Evolutionary conservation across 2,329 filamentous ascomycete species (phyloP).

Genomic region (Colletotrichum limetticola): DNA sequence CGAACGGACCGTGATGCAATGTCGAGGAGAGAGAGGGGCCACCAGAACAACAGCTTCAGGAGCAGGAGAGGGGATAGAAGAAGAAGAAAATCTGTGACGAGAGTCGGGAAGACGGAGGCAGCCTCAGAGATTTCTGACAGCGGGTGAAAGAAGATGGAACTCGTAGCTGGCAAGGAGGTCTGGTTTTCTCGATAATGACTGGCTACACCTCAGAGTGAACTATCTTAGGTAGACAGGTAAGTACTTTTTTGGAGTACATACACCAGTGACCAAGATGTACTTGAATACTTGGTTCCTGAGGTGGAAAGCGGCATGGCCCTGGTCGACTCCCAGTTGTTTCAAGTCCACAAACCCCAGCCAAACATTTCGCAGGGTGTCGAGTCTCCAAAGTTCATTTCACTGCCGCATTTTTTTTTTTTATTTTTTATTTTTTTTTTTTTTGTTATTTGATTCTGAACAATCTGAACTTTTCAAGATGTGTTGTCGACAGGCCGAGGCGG

Average conservation of each 20-base stretch:
- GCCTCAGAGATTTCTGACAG: neutral
- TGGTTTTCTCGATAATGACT: conserved; percentile 22
- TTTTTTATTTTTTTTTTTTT: neutral
- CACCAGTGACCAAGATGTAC: neutral
- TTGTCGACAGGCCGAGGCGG: neutral
- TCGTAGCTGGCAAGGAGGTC: neutral
- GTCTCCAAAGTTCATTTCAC: neutral
- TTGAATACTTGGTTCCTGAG: neutral
- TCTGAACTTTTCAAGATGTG: neutral
- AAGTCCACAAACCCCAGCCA: conserved; percentile 22
- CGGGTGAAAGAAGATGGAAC: neutral
- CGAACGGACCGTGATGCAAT: conserved; percentile 1
- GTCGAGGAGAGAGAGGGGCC: conserved; percentile 5
- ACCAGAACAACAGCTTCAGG: neutral
- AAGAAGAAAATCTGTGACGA: neutral
- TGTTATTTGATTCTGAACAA: neutral
- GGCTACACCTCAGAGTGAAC: neutral
- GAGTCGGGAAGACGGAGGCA: neutral
- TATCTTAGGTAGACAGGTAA: too few species aligned
- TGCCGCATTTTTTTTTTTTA: neutral
- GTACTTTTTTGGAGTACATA: neutral
- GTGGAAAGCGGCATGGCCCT: conserved; percentile 4
- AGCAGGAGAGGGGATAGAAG: neutral
- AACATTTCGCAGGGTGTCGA: conserved; percentile 17
- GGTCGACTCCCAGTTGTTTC: conserved; percentile 32